phyloP scores from a whole-genome alignment of 2,329 filamentous ascomycete genomes.

The Incumbomyces lentus region DNA sequence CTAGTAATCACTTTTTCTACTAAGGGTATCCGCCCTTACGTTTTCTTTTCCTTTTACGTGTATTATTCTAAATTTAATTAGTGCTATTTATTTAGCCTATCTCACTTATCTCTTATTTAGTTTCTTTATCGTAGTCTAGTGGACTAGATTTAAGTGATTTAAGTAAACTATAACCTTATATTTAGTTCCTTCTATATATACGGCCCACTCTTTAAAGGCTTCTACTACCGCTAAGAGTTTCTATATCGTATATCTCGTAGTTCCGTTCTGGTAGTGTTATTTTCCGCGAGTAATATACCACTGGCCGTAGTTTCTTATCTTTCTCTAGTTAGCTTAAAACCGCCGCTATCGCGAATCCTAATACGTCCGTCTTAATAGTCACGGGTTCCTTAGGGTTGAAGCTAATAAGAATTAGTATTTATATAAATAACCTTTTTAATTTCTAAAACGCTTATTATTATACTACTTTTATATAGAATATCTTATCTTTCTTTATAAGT shows the following conservation, averaged over 20 bases:
- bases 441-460: constrained; percentile 5
- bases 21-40: constrained; percentile 11
- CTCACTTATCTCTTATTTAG: constrained; percentile 8
- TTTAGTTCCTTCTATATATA: too few species aligned
- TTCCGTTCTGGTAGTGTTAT: too few species aligned
- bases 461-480: neutral
- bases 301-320: too few species aligned
- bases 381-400: constrained; percentile 8
- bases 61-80: constrained; percentile 12
- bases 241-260: too few species aligned
- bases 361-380: constrained; percentile 10
- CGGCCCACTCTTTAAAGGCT: too few species aligned
- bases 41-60: constrained; percentile 10
- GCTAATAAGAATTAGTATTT: too few species aligned
- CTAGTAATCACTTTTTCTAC: constrained; percentile 8
- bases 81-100: constrained; percentile 8
- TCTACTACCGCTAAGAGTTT: too few species aligned
- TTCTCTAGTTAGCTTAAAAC: too few species aligned
- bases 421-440: constrained; percentile 6
- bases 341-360: constrained; percentile 2
- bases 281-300: too few species aligned
- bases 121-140: too few species aligned
- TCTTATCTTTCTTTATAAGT: constrained; percentile 6
- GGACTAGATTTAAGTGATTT: too few species aligned
- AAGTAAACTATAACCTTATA: too few species aligned